These are phyloP conservation scores for Trichoderma sp. DNA, from an alignment of 2,329 filamentous ascomycete species.

Conservation along the genomic window DNA sequence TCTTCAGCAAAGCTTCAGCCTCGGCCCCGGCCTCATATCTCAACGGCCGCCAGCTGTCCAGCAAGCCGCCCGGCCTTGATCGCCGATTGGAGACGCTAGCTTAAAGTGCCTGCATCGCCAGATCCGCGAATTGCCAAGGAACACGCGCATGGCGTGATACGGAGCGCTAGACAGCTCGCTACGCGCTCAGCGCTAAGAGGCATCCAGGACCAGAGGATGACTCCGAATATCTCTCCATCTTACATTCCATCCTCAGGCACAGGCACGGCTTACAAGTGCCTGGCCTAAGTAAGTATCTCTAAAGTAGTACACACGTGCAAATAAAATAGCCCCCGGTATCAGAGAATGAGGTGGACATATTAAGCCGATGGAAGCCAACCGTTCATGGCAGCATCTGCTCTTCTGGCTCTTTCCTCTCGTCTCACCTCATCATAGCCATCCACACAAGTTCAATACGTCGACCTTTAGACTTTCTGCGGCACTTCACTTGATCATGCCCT, in stretches of 20 bases:
- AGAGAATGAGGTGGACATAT: not conserved
- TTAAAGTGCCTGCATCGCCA: slow-evolving; percentile 24
- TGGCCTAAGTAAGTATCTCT: too few species aligned
- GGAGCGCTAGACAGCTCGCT: not conserved
- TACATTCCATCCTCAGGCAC: slow-evolving; percentile 16
- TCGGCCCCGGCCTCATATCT: slow-evolving; percentile 1
- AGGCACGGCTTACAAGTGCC: not conserved
- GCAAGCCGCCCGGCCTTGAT: slow-evolving; percentile 4
- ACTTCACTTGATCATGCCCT: not conserved
- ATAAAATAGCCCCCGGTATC: not conserved
- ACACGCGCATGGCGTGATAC: not conserved
- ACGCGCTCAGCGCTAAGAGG: not conserved
- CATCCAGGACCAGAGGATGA: not conserved
- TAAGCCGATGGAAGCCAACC: not conserved
- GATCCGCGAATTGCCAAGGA: slow-evolving; percentile 19
- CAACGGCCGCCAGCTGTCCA: not conserved
- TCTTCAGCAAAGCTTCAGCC: not conserved
- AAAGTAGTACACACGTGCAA: too few species aligned
- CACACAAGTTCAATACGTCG: not conserved
- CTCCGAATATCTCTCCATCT: not conserved
- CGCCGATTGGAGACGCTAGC: slow-evolving; percentile 20
- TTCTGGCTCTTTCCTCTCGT: not conserved
- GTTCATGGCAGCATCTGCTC: not conserved
- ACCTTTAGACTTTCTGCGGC: not conserved
- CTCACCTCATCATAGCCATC: not conserved